A percentile compares a stretch with the other conserved stretches of the same genome.
Evolutionary conservation across 306 rosid genomes (phyloP).

Genomic region (Hippophae rhamnoides): DNA sequence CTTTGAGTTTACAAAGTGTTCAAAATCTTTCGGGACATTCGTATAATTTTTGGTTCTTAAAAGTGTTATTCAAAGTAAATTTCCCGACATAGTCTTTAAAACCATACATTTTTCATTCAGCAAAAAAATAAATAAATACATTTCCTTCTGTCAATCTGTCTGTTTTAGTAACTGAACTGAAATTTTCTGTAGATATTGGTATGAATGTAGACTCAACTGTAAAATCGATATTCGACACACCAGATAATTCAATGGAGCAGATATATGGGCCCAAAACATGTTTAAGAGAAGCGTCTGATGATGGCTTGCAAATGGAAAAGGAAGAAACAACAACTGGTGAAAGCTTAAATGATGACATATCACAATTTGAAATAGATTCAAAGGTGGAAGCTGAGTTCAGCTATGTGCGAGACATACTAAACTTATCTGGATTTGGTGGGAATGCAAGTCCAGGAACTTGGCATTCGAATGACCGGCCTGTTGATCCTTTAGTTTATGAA

Average conservation of each 20-base stretch:
- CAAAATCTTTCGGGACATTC: no score
- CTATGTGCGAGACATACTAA: constrained; percentile 62
- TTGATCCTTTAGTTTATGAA: constrained; percentile 41
- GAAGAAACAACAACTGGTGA: neutral
- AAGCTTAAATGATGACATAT: constrained; percentile 15
- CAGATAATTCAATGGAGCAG: constrained; percentile 13
- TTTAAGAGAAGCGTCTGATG: constrained; percentile 9
- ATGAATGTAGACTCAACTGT: constrained; percentile 21
- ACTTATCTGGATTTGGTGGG: constrained; percentile 43
- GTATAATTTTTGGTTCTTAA: no score
- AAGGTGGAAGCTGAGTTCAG: constrained; percentile 39
- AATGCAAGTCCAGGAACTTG: constrained; percentile 32
- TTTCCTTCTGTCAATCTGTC: no score
- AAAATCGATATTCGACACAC: constrained; percentile 10
- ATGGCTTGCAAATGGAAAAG: constrained; percentile 12
- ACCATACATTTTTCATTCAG: no score
- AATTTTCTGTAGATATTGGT: neutral
- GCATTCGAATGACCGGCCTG: constrained; percentile 50
- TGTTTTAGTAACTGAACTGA: no score
- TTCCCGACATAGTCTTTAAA: no score
- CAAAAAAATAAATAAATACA: no score
- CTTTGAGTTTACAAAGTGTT: no score
- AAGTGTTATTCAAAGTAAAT: no score
- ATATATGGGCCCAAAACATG: constrained; percentile 15
- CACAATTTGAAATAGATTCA: constrained; percentile 24